These are phyloP conservation scores for Starmerella cellae DNA, from an alignment of 805 yeast genomes.

Conservation along the genomic window DNA sequence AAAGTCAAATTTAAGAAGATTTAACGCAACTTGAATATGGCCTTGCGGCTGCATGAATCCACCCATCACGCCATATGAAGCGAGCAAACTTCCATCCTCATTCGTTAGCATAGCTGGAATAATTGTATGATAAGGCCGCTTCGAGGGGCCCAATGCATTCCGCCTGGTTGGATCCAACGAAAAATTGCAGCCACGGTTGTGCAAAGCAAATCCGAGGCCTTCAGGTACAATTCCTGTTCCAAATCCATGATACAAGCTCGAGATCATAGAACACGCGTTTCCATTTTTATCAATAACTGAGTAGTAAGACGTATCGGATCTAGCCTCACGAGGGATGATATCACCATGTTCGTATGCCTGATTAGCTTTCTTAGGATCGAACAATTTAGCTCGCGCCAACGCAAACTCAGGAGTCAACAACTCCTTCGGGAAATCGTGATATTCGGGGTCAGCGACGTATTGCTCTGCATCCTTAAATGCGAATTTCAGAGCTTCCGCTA, in stretches of 20 bases:
- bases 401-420: slow-evolving; percentile 41
- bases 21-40: slow-evolving; percentile 63
- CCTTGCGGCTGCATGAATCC: slow-evolving; percentile 82
- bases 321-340: slow-evolving; percentile 30
- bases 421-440: slow-evolving; percentile 25
- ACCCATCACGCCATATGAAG: slow-evolving; percentile 74
- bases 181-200: slow-evolving; percentile 68
- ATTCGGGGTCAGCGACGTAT: slow-evolving; percentile 48
- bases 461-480: slow-evolving; percentile 66
- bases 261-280: slow-evolving; percentile 71
- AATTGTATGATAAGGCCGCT: slow-evolving; percentile 70
- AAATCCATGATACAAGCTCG: slow-evolving; percentile 55
- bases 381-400: slow-evolving; percentile 36
- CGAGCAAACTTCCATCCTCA: slow-evolving; percentile 35
- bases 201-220: slow-evolving; percentile 51
- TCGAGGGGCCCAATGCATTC: slow-evolving; percentile 53
- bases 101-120: slow-evolving; percentile 67
- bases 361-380: slow-evolving; percentile 33
- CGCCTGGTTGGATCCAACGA: slow-evolving; percentile 42
- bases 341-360: slow-evolving; percentile 34
- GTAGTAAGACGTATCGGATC: slow-evolving; percentile 62
- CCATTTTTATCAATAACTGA: slow-evolving; percentile 53
- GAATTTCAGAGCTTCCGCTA: slow-evolving; percentile 60
- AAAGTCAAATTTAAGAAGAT: slow-evolving; percentile 47
- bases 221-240: slow-evolving; percentile 58